Evolutionary conservation across 202 grass and related monocot species (phyloP).

Genomic region (Panicum virgatum): DNA sequence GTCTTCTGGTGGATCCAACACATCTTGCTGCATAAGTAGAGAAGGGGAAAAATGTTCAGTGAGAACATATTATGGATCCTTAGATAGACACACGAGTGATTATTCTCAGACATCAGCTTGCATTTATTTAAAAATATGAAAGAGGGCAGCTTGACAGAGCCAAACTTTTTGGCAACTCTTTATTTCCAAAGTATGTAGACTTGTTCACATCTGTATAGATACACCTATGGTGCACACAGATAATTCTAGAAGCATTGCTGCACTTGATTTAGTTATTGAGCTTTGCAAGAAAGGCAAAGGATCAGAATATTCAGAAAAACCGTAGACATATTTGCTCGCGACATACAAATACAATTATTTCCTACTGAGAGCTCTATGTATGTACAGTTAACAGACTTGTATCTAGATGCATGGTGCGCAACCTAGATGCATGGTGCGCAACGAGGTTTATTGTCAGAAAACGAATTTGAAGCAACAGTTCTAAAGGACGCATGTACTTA

Average conservation of each 20-base stretch:
- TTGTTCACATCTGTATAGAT: constrained; percentile 23
- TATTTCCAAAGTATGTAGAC: background rate
- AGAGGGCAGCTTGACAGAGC: background rate
- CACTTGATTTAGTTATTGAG: constrained; percentile 8
- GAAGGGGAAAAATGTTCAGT: constrained; percentile 17
- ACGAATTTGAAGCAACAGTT: constrained; percentile 22
- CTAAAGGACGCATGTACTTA: constrained; percentile 52
- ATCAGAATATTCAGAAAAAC: background rate
- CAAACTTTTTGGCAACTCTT: background rate
- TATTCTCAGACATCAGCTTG: constrained; percentile 27
- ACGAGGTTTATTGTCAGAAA: background rate
- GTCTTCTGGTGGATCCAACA: constrained; percentile 95
- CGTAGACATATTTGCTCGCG: background rate
- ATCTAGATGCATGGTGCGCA: no score
- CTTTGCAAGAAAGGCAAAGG: background rate
- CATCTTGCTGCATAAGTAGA: constrained; percentile 71
- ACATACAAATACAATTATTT: constrained; percentile 20
- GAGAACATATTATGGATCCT: background rate
- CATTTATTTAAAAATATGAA: constrained; percentile 1
- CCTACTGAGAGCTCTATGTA: no score
- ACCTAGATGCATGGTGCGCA: constrained; percentile 23
- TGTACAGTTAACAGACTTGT: constrained; percentile 12
- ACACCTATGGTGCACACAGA: background rate
- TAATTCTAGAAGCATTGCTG: background rate
- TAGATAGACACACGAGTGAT: background rate